Base-by-base conservation (phyloP, 75 land plant genomes). In the Picea sitchensis region DNA sequence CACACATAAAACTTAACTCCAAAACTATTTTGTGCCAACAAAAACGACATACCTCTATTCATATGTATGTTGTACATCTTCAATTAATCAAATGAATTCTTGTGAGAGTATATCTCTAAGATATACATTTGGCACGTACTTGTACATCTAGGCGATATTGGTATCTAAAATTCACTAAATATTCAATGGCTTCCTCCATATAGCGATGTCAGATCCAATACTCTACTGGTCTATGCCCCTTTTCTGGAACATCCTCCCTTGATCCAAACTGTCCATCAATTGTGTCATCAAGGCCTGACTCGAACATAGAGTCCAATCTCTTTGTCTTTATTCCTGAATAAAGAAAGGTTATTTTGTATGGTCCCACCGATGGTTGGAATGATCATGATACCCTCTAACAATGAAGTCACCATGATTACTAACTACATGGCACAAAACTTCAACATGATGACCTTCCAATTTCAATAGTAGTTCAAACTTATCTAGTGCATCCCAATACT, bases 271-370 rank as follows among this genome's bases (percentile, higher is more conserved):
- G 85, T 58, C 83, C 83, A 56, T 92, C 95, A 63, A 77, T 72
- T 58, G 80, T 47, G 80, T 81, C 81, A 54, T 95, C 96, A 51
- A 85, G 78, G 81, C 86, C 94, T 77, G 95, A 78, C 76, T 97
- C 98, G 83, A 98, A 93, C 90, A 90, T 86, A 36, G 91, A 86
- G 74, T 98, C 99, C 83, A 98, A 80, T 71, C 96, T 85, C 82
- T 93, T 95, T 77, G 95, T 98, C 82, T 91, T 95, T 81, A 92
- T 98, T 80, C 99, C 99, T 98, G 98, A 71, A 98, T 80, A 78
- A 95, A 95, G 73, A 98, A 98, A 62, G 98, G 94, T 79, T 95
- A 98, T 63, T 92, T 94, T 65, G 98, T 98, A 38, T 98, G 98
- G 86, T 93, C 98, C 99, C 99, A 98, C 62, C 99, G 91, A 31